Evolutionary conservation across 768 basidiomycete genomes (phyloP), one percentile per base, ranked within the genome.

Genomic region (Boletellus sp.): DNA sequence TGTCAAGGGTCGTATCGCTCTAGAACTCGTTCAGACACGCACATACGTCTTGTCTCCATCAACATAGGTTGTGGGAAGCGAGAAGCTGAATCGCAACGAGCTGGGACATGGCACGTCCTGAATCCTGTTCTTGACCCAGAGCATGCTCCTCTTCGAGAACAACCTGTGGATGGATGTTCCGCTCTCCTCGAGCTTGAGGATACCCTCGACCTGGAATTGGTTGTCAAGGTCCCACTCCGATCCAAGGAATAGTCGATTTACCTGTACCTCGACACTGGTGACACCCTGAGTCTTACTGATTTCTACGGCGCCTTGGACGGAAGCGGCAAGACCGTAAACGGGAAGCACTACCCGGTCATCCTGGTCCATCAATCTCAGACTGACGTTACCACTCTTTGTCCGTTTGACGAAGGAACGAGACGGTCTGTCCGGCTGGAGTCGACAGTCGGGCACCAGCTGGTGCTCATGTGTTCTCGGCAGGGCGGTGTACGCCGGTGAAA

Each of bases 181-280:
- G n/a, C 80, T 81, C 52, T 87, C 85, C 50, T 78, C 77, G 39
- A 87, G 57, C 44, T 68, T 64, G 42, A 88, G 69, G 34, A 67
- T 73, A 12, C 85, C 86, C 60, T 85, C 82, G 22, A 86, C 72
- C 85, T 87, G 55, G 23, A 19, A 2, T 33, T 13, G 17, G 15
- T 45, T 31, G 46, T 54, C 23, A 52, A 40, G 8, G 24, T 17
- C 34, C 19, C 8, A 3, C 39, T 45, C 42, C 39, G 43, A 20
- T 43, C 31, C 26, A 28, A 38, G 19, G 24, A 38, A 42, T 19
- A 7, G 52, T 11, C 39, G 28, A 39, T 50, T 70, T 49, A 78
- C 86, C 74, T 84, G 80, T 36, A 83, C 77, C 62, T 87, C 84
- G 32, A 87, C 81, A 16, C 76, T 76, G 3, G 74, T 74, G 20